Base-by-base conservation (phyloP, 192 early-diverging fungal genomes). In the Geranomyces variabilis region DNA sequence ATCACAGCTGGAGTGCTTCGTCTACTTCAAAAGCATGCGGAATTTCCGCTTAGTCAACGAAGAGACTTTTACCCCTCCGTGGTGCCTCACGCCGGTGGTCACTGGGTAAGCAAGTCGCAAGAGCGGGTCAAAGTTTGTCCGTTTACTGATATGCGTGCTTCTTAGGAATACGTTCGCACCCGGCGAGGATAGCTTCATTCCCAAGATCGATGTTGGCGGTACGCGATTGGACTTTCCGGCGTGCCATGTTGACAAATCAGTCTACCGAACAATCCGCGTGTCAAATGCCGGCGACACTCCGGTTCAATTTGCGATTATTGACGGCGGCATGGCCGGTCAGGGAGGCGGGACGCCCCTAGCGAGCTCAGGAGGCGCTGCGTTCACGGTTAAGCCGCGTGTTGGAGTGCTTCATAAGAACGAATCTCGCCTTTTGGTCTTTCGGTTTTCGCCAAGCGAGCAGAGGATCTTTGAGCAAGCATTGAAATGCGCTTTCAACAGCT, bases 21-120 rank as follows among this genome's bases (percentile, higher is more conserved):
- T 81, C 9, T 86, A 86, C 47, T 87, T 81, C 74, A 87, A 87
- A 59, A 81, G 77, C 69, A 87, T 87, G 85, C 44, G 85, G 14
- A 87, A 86, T 66, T 87, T 87, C 51, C 66, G 85, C 28, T 73
- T 87, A 9, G 85, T 87, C 10, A 84, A 83, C 56, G 76, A 86
- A 53, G 81, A 86, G 33, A 87, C 83, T 14, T 87, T 87, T 55
- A 87, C 85, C 19, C 85, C 85, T 10, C 81, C 85, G 8, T 87
- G 83, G 83, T 87, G 85, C 64, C 65, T 87, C 10, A 86, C 83
- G 26, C 81, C 81, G 22, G 74, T 75, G 28, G 67, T 87, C 14
- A 75, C 81, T 46, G 85, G 85, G 83, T 85, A 73, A 53, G 70
- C 31, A 13, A 36, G 55, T 44, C 5, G 10, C 36, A 10, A 1